Evolutionary conservation across 2,329 filamentous ascomycete species (phyloP).

Genomic region (Zasmidium citrigriseum): DNA sequence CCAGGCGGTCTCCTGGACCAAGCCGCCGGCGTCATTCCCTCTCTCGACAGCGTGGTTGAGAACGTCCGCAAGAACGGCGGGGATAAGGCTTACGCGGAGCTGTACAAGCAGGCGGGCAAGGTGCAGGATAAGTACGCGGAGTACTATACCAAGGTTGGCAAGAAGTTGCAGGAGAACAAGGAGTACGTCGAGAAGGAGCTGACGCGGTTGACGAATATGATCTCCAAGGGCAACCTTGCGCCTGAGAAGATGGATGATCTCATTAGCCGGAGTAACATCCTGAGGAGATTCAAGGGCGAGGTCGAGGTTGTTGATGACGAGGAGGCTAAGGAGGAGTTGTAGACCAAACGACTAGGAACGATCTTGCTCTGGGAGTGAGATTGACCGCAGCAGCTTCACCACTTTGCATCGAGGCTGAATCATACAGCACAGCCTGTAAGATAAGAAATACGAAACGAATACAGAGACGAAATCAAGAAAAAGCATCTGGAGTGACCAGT

Average conservation of each 20-base stretch:
- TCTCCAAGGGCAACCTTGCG: conserved; percentile 83
- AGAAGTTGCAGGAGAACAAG: conserved; percentile 77
- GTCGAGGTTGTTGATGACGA: conserved; percentile 32
- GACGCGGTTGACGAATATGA: conserved; percentile 72
- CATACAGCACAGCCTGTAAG: background rate
- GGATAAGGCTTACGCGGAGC: conserved; percentile 68
- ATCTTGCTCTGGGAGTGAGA: too few relatives aligned
- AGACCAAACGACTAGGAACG: conserved; percentile 12
- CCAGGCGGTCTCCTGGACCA: conserved; percentile 77
- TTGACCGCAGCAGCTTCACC: too few relatives aligned
- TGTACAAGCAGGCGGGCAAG: conserved; percentile 68
- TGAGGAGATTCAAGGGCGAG: conserved; percentile 69
- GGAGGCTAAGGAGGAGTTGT: conserved; percentile 36
- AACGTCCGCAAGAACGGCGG: conserved; percentile 64
- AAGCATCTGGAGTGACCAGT: too few relatives aligned
- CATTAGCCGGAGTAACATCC: conserved; percentile 81
- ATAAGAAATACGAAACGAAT: background rate
- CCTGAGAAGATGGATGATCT: conserved; percentile 88
- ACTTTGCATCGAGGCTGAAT: too few relatives aligned
- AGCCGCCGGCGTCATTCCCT: conserved; percentile 78
- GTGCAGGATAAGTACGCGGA: conserved; percentile 81
- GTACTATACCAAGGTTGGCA: conserved; percentile 86
- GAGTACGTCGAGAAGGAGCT: conserved; percentile 85
- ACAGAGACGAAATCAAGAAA: too few relatives aligned
- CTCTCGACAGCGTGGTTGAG: conserved; percentile 73